Evolutionary conservation across 768 basidiomycete species (phyloP).

Genomic region (Lactarius sp.): DNA sequence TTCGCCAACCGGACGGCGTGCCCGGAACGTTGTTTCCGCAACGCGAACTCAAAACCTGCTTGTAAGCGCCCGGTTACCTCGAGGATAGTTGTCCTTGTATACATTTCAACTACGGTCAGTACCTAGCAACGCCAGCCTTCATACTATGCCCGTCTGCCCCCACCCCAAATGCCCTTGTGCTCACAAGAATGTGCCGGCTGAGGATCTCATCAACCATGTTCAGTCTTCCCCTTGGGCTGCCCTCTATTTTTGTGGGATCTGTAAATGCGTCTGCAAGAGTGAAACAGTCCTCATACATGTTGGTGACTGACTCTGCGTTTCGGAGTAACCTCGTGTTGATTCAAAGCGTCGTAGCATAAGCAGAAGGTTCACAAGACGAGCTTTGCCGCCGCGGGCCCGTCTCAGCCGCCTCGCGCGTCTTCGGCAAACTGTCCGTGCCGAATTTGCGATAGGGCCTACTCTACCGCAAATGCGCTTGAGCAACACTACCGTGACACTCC

Average conservation of each 20-base stretch:
- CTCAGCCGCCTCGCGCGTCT: not conserved
- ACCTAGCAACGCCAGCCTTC: not conserved
- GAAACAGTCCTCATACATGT: conserved; percentile 19
- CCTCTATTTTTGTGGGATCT: conserved; percentile 20
- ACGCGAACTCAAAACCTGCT: not conserved
- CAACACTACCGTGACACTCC: conserved; percentile 45
- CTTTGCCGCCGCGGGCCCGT: not conserved
- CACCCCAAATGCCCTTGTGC: conserved; percentile 22
- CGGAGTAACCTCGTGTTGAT: not conserved
- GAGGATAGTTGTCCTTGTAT: conserved; percentile 3
- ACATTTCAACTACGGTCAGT: not conserved
- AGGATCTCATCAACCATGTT: conserved; percentile 19
- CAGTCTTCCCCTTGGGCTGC: conserved; percentile 20
- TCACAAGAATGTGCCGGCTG: conserved; percentile 12
- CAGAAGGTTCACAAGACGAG: conserved; percentile 17
- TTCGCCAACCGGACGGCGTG: conserved; percentile 1
- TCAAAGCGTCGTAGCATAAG: conserved; percentile 11
- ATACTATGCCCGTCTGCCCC: conserved; percentile 23
- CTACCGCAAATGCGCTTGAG: conserved; percentile 31
- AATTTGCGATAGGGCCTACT: conserved; percentile 4
- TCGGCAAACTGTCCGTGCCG: not conserved
- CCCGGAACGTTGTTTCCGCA: conserved; percentile 16
- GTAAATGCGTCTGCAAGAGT: conserved; percentile 23
- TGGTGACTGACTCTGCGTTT: not conserved
- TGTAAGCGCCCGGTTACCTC: conserved; percentile 17